These are phyloP conservation scores for Pseudonitzschia delicatissima DNA, from an alignment of 108 stramenopile genomes.

Conservation along the genomic window DNA sequence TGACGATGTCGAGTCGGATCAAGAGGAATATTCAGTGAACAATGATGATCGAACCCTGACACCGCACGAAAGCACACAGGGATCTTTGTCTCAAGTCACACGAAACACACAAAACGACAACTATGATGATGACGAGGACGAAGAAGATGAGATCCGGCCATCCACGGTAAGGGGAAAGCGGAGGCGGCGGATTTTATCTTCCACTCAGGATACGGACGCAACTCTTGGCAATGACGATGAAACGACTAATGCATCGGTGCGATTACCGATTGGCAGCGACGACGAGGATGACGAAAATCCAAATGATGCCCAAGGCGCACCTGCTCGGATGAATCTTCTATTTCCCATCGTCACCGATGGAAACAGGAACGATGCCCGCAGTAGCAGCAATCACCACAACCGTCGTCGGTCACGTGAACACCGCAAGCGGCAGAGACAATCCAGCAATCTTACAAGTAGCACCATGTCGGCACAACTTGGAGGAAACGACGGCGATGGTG, in stretches of 20 bases:
- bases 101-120: neutral
- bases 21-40: neutral
- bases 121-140: neutral
- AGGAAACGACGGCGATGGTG: neutral
- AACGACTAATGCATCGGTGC: neutral
- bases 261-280: slow-evolving; percentile 3
- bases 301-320: no score
- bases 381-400: neutral
- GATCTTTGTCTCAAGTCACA: neutral
- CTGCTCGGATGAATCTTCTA: neutral
- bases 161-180: neutral
- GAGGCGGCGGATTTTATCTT: neutral
- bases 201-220: neutral
- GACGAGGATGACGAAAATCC: slow-evolving; percentile 16
- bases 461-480: neutral
- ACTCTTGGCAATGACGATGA: neutral
- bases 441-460: neutral
- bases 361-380: neutral
- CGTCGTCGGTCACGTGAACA: slow-evolving; percentile 1
- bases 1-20: neutral
- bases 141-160: neutral
- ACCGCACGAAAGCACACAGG: neutral
- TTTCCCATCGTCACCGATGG: slow-evolving; percentile 3
- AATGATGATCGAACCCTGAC: neutral
- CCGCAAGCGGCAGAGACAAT: slow-evolving; percentile 8